phyloP scores from a whole-genome alignment of 345 rosid genomes.

The Eucalyptus grandis region DNA sequence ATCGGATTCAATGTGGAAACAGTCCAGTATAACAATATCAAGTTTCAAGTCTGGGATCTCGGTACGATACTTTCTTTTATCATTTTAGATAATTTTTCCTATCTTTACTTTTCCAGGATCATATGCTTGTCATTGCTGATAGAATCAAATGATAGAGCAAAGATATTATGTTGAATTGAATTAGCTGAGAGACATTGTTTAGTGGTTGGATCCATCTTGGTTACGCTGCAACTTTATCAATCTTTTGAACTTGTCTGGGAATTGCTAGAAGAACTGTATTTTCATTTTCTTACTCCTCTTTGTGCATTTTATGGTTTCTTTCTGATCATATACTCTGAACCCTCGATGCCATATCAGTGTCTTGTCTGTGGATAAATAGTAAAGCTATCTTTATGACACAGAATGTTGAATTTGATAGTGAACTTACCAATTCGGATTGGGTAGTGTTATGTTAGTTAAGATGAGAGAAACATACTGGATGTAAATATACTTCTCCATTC shows the following conservation, averaged over 20 bases:
- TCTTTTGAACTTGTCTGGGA: not conserved
- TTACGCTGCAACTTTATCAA: not conserved
- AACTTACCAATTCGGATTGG: not conserved
- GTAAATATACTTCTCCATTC: not conserved
- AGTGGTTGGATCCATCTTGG: not conserved
- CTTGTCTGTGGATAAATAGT: not conserved
- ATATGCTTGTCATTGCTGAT: not conserved
- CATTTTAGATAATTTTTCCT: not conserved
- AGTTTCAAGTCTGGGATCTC: conserved; percentile 90
- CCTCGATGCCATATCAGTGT: not conserved
- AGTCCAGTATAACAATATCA: conserved; percentile 86
- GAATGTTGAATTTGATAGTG: not conserved
- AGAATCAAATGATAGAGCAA: not conserved
- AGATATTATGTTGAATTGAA: not conserved
- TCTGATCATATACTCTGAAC: not conserved
- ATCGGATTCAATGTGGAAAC: conserved; percentile 98
- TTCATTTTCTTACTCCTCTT: not conserved
- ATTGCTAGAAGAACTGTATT: not conserved
- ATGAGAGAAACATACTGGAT: not conserved
- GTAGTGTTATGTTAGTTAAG: not conserved
- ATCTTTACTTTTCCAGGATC: not conserved
- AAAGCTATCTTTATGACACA: not conserved
- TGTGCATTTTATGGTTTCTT: not conserved
- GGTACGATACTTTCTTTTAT: conserved; percentile 18
- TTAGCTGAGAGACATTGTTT: not conserved